A percentile compares a stretch with the other conserved stretches of the same genome.
phyloP scores from a whole-genome alignment of 257 asterid genomes.

The Gardenia jasminoides region DNA sequence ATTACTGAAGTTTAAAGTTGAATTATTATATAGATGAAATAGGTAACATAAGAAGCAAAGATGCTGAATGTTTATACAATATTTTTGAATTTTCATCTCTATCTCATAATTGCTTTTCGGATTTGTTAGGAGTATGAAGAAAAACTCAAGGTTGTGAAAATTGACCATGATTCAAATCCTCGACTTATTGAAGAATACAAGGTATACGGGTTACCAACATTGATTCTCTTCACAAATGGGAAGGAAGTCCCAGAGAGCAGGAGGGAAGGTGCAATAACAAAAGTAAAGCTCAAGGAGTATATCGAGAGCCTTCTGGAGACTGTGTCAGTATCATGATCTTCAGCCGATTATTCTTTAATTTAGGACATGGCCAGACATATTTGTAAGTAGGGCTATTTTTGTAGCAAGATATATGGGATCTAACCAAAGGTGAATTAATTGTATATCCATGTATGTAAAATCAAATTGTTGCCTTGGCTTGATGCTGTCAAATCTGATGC shows the following conservation, averaged over 20 bases:
- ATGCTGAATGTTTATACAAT: not conserved
- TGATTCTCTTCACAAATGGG: slow-evolving; percentile 73
- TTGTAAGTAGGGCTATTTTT: slow-evolving; percentile 16
- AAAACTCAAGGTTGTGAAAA: slow-evolving; percentile 65
- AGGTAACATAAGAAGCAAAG: not conserved
- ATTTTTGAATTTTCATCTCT: not conserved
- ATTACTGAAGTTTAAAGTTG: not conserved
- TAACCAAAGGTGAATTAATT: slow-evolving; percentile 1
- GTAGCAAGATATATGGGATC: slow-evolving; percentile 8
- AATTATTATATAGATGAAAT: not conserved
- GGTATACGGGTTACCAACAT: slow-evolving; percentile 80
- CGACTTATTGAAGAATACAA: slow-evolving; percentile 72
- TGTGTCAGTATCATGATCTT: slow-evolving; percentile 38
- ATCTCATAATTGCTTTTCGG: not conserved
- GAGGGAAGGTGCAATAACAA: slow-evolving; percentile 84
- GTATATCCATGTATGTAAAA: not conserved
- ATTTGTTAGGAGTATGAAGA: slow-evolving; percentile 62
- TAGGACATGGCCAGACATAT: slow-evolving; percentile 3
- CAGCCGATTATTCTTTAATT: not conserved
- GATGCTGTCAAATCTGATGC: not conserved
- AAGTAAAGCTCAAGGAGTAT: slow-evolving; percentile 65
- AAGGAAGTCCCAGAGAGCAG: slow-evolving; percentile 70
- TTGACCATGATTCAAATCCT: slow-evolving; percentile 82
- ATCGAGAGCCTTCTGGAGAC: slow-evolving; percentile 58
- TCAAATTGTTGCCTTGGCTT: not conserved